Evolutionary conservation across 2,329 filamentous ascomycete genomes (phyloP).

Genomic region (Aspergillus thermomutatus): DNA sequence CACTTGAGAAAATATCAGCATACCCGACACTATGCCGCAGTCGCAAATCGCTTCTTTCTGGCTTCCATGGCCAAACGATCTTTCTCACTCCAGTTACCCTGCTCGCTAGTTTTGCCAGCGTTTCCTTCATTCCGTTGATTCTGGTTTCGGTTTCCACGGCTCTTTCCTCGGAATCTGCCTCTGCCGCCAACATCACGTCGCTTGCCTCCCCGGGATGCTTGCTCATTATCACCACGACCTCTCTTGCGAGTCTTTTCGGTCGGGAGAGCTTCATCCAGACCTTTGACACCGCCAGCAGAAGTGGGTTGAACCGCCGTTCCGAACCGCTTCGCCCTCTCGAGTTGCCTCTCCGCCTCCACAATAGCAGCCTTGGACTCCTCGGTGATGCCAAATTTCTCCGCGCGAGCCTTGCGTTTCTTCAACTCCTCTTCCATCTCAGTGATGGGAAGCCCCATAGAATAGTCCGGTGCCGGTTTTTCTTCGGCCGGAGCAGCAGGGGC

Average conservation of each 20-base stretch:
- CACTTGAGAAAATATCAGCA: constrained; percentile 1
- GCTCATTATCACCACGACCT: constrained; percentile 33
- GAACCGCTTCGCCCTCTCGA: constrained; percentile 48
- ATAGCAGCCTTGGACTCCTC: constrained; percentile 37
- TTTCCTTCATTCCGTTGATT: constrained; percentile 15
- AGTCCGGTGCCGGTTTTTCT: constrained; percentile 37
- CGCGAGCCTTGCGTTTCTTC: constrained; percentile 47
- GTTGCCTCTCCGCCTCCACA: constrained; percentile 42
- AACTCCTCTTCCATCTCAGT: constrained; percentile 46
- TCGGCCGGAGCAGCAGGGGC: constrained; percentile 20
- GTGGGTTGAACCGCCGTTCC: constrained; percentile 28
- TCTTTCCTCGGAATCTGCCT: constrained; percentile 25
- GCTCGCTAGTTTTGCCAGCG: constrained; percentile 15
- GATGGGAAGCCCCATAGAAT: constrained; percentile 40
- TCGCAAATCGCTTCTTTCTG: constrained; percentile 46
- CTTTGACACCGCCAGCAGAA: constrained; percentile 31
- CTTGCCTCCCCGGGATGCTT: constrained; percentile 41
- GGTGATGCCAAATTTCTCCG: constrained; percentile 48
- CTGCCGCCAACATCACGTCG: constrained; percentile 36
- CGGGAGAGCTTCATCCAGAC: constrained; percentile 46
- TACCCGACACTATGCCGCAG: constrained; percentile 24
- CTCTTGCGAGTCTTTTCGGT: constrained; percentile 41
- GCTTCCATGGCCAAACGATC: constrained; percentile 45
- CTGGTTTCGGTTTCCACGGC: constrained; percentile 22
- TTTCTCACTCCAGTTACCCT: constrained; percentile 35